phyloP scores from a whole-genome alignment of 495 filamentous ascomycete species.

The Penicillium coprophilum region DNA sequence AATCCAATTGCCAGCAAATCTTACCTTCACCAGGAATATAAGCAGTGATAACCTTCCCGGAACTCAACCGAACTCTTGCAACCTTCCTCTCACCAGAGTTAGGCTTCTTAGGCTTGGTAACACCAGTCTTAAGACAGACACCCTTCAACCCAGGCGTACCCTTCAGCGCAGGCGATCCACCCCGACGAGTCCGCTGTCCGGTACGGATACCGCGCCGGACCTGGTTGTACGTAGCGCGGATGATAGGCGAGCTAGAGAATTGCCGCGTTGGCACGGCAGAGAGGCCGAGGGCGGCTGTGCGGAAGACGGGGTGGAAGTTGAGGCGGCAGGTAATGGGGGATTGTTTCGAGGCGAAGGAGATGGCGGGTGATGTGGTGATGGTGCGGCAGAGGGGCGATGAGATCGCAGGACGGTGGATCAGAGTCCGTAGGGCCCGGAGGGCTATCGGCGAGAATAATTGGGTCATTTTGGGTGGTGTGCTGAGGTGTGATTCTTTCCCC shows the following conservation, averaged over 20 bases:
- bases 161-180: slow-evolving; percentile 79
- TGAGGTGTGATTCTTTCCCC: neutral
- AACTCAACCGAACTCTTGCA: slow-evolving; percentile 82
- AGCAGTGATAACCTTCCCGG: slow-evolving; percentile 78
- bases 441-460: slow-evolving; percentile 40
- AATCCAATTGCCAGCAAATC: slow-evolving; percentile 12
- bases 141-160: slow-evolving; percentile 83
- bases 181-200: slow-evolving; percentile 72
- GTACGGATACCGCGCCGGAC: slow-evolving; percentile 71
- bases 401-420: slow-evolving; percentile 31
- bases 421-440: slow-evolving; percentile 41
- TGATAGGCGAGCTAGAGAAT: slow-evolving; percentile 46
- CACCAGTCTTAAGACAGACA: slow-evolving; percentile 88
- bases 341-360: slow-evolving; percentile 15
- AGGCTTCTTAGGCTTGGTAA: slow-evolving; percentile 95
- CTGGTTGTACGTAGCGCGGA: slow-evolving; percentile 52
- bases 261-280: slow-evolving; percentile 28
- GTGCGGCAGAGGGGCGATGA: slow-evolving; percentile 24
- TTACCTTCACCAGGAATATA: slow-evolving; percentile 95
- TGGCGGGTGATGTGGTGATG: slow-evolving; percentile 20
- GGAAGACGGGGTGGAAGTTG: slow-evolving; percentile 40
- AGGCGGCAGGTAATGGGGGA: slow-evolving; percentile 25
- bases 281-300: slow-evolving; percentile 27
- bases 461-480: slow-evolving; percentile 29
- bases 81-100: slow-evolving; percentile 95